A percentile compares a stretch with the other conserved stretches of the same genome.
phyloP scores from a whole-genome alignment of 352 stramenopile species.

The Phytophthora fragariaefolia region DNA sequence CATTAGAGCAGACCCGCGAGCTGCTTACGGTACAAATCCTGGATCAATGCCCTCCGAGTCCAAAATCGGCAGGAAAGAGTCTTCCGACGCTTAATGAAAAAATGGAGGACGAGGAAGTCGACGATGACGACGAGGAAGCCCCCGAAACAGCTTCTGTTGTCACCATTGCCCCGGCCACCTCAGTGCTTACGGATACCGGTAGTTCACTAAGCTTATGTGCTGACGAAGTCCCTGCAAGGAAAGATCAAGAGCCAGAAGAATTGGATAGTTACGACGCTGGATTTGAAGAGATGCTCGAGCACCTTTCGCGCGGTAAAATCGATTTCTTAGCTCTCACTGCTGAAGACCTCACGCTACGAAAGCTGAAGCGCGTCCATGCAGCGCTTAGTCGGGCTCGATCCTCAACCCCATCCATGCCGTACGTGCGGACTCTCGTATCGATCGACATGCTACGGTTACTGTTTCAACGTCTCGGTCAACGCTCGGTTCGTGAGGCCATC shows the following conservation, averaged over 20 bases:
- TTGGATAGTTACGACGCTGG: conserved; percentile 16
- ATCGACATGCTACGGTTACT: conserved; percentile 54
- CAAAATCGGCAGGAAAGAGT: conserved; percentile 4
- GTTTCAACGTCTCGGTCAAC: conserved; percentile 34
- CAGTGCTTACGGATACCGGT: too few relatives aligned
- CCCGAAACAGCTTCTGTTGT: conserved; percentile 29
- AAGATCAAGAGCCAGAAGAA: conserved; percentile 19
- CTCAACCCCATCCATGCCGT: conserved; percentile 23
- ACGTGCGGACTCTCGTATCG: conserved; percentile 46
- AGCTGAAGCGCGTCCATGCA: conserved; percentile 41
- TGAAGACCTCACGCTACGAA: conserved; percentile 32
- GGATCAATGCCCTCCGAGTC: background rate
- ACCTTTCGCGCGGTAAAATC: conserved; percentile 36
- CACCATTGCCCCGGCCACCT: background rate
- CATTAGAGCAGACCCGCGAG: conserved; percentile 1
- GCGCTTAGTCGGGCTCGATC: conserved; percentile 23
- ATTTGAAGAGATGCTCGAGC: conserved; percentile 45
- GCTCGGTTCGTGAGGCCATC: conserved; percentile 37
- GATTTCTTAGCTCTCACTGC: conserved; percentile 39
- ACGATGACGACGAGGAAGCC: conserved; percentile 25
- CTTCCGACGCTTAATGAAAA: conserved; percentile 33
- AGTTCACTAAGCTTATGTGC: conserved; percentile 10
- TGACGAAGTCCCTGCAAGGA: background rate
- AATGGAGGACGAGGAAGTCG: conserved; percentile 24
- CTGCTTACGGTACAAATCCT: conserved; percentile 2